Percentiles rank a stretch among this genome's conserved stretches.
phyloP scores from a whole-genome alignment of 441 rosid species.

The Brassica hybrid region DNA sequence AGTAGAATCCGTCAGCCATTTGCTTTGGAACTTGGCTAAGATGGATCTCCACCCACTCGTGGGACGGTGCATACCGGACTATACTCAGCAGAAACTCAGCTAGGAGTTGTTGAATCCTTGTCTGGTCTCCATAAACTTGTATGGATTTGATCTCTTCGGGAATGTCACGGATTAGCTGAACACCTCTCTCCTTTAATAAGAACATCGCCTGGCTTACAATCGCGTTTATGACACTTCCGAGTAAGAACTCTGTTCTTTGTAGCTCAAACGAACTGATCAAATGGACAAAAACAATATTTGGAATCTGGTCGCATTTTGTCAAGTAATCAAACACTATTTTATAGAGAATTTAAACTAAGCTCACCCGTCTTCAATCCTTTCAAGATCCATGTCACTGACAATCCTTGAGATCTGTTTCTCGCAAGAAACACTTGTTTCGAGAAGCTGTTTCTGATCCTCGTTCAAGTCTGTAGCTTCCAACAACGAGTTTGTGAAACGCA shows the following conservation, averaged over 20 bases:
- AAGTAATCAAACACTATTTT: conserved; percentile 8
- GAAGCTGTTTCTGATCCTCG: conserved; percentile 89
- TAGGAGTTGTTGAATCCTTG: conserved; percentile 85
- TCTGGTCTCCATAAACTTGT: conserved; percentile 86
- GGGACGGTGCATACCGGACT: conserved; percentile 77
- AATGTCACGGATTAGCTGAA: conserved; percentile 89
- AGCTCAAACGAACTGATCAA: conserved; percentile 76
- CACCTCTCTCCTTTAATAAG: conserved; percentile 72
- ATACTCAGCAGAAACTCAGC: conserved; percentile 88
- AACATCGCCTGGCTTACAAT: conserved; percentile 95
- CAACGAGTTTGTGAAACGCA: conserved; percentile 74
- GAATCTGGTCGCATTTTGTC: not conserved
- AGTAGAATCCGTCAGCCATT: conserved; percentile 53
- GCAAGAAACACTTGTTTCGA: conserved; percentile 85
- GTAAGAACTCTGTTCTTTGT: conserved; percentile 70
- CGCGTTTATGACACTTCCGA: conserved; percentile 84
- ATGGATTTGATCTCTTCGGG: conserved; percentile 85
- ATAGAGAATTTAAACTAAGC: conserved; percentile 11
- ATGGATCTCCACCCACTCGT: conserved; percentile 96
- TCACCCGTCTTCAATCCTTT: conserved; percentile 79
- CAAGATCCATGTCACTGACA: conserved; percentile 66
- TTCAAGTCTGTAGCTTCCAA: conserved; percentile 77
- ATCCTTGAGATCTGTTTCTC: conserved; percentile 80
- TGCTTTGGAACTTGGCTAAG: conserved; percentile 67
- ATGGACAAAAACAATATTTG: conserved; percentile 21